phyloP scores from a whole-genome alignment of 2,329 filamentous ascomycete genomes.

The Trichoderma guizhouense region DNA sequence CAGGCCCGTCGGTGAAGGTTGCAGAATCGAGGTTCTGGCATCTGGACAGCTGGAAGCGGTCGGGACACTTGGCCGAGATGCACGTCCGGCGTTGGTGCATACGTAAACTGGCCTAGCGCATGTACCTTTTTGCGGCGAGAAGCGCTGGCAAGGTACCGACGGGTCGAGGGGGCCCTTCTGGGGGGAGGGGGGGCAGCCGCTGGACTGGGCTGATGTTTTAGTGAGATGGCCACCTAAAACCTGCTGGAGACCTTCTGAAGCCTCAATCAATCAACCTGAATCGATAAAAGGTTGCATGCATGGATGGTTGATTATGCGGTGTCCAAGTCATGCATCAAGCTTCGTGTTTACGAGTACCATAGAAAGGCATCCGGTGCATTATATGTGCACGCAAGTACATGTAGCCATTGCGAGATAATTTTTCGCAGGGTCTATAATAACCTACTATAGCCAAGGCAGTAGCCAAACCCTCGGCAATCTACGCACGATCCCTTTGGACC shows the following conservation, averaged over 20 bases:
- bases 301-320: background rate
- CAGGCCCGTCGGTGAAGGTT: slow-evolving; percentile 14
- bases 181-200: background rate
- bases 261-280: background rate
- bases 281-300: background rate
- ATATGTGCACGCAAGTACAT: background rate
- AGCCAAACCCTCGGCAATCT: background rate
- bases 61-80: slow-evolving; percentile 14
- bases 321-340: background rate
- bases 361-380: background rate
- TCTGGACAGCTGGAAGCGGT: slow-evolving; percentile 16
- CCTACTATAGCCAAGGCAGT: background rate
- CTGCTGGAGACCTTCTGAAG: background rate
- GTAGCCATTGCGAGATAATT: background rate
- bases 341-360: background rate
- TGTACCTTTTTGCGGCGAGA: background rate
- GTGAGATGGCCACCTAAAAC: background rate
- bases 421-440: background rate
- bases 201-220: slow-evolving; percentile 10
- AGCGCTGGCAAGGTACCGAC: background rate
- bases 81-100: background rate
- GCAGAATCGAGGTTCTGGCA: slow-evolving; percentile 13
- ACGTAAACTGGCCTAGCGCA: background rate
- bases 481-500: background rate
- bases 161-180: background rate